Percentiles rank a stretch among this genome's conserved stretches.
Evolutionary conservation across 2,329 filamentous ascomycete genomes (phyloP).

Genomic region (Phoma herbarum): DNA sequence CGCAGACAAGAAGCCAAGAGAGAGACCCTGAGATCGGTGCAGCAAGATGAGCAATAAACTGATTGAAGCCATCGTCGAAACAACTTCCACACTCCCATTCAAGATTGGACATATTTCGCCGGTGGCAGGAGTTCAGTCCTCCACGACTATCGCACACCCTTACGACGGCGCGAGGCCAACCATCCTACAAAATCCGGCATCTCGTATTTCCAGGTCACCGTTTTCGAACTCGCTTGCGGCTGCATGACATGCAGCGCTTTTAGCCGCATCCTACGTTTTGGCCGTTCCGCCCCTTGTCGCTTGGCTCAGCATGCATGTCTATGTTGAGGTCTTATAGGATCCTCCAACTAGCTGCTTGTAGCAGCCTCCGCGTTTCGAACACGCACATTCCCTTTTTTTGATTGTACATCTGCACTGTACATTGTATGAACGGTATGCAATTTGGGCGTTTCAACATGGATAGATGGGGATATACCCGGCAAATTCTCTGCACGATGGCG

Average conservation of each 20-base stretch:
- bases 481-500: neutral
- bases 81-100: neutral
- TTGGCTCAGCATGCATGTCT: slow-evolving; percentile 1
- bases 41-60: slow-evolving; percentile 1
- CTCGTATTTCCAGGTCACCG: neutral
- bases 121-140: neutral
- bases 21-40: slow-evolving; percentile 21
- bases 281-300: slow-evolving; percentile 1
- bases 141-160: no score
- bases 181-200: neutral
- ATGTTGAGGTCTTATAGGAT: slow-evolving; percentile 3
- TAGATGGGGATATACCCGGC: slow-evolving; percentile 13
- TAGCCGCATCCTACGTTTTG: slow-evolving; percentile 2
- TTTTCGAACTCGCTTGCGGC: neutral
- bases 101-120: neutral
- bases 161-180: neutral
- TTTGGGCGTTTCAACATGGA: neutral
- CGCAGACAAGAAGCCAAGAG: slow-evolving; percentile 6
- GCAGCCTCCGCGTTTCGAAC: neutral
- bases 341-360: slow-evolving; percentile 4
- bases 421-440: neutral
- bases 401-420: neutral
- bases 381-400: neutral
- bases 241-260: neutral
- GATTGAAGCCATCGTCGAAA: neutral